Conservation (phyloP, 176 grass and related monocot genomes). For the Tillandsia fasciculata region DNA sequence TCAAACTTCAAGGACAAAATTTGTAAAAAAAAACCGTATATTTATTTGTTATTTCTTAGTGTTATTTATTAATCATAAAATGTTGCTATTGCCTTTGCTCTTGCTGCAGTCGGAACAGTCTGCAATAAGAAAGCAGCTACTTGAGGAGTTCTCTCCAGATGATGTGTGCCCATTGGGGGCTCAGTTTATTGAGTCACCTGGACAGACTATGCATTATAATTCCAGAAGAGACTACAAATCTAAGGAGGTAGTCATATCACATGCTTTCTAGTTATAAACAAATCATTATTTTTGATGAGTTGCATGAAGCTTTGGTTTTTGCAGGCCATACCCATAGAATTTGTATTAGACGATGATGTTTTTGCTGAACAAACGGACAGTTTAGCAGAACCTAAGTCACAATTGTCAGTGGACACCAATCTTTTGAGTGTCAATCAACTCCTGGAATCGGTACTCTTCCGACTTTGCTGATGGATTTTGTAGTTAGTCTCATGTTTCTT, state of each 20-base stretch:
- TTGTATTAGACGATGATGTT: constrained; percentile 69
- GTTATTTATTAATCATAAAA: constrained; percentile 4
- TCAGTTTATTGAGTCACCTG: constrained; percentile 48
- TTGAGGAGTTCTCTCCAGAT: constrained; percentile 76
- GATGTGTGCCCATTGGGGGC: constrained; percentile 54
- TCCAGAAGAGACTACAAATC: constrained; percentile 38
- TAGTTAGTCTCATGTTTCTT: too few species aligned
- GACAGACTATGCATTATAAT: constrained; percentile 15
- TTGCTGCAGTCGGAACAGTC: constrained; percentile 53
- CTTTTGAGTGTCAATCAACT: constrained; percentile 63
- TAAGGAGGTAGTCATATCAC: constrained; percentile 38
- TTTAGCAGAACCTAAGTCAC: constrained; percentile 28
- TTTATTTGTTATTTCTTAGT: neutral
- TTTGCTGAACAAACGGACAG: constrained; percentile 49
- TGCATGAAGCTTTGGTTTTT: constrained; percentile 8
- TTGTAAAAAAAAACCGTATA: neutral
- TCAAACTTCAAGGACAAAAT: neutral
- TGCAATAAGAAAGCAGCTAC: constrained; percentile 49
- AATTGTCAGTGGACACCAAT: constrained; percentile 21
- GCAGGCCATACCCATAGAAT: constrained; percentile 55
- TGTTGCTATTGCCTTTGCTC: constrained; percentile 9
- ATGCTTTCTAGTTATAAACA: neutral
- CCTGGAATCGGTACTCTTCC: constrained; percentile 57
- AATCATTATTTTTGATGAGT: too few species aligned
- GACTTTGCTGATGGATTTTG: neutral